Base-by-base conservation (phyloP, 129 eudicot genomes). In the Rutidosis leptorrhynchoides region DNA sequence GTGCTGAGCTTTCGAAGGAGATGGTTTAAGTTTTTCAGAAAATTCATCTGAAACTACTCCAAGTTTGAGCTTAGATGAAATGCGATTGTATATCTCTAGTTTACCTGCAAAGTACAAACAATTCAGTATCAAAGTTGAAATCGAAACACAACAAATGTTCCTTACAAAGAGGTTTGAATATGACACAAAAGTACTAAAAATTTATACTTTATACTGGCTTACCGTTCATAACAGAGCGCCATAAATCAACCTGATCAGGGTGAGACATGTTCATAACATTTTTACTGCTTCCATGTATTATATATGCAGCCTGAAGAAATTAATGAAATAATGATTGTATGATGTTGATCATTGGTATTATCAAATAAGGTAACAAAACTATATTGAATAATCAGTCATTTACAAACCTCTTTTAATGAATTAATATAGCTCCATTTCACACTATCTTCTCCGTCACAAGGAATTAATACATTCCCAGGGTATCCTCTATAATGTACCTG, bases 401-500 rank as follows among this genome's bases (percentile, higher is more conserved):
- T n/a, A 33, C 48, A 77, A 63, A 93, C 99, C 99, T 93, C 99
- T 82, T 93, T 93, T 78, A 93, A 62, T 35, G 96, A 85, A 75
- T 93, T 93, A 54, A 93, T 86, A 67, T 82, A 93, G 80, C 88
- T 84, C 99, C 99, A 93, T 77, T 93, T 93, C 32, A 89, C 95
- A 83, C 90, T 79, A 71, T 93, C 99, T 82, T 93, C 96, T n/a
- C 89, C 92, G 55, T 93, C 95, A 81, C 99, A 93, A 29, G 99
- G 99, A 24, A 85, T 84, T 79, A 93, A 84, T 24, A 81, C 29
- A 74, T 74, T 84, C 65, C 75, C 83, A 7, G 99, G 99, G 77
- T 88, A 93, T 72, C 99, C 96, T 79, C 99, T 89, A 78, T 88
- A 93, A 84, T 93, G 99, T 56, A 93, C 89, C 99, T 93, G 88